Conservation (phyloP, 208 protist species). For the Leishmania major region DNA sequence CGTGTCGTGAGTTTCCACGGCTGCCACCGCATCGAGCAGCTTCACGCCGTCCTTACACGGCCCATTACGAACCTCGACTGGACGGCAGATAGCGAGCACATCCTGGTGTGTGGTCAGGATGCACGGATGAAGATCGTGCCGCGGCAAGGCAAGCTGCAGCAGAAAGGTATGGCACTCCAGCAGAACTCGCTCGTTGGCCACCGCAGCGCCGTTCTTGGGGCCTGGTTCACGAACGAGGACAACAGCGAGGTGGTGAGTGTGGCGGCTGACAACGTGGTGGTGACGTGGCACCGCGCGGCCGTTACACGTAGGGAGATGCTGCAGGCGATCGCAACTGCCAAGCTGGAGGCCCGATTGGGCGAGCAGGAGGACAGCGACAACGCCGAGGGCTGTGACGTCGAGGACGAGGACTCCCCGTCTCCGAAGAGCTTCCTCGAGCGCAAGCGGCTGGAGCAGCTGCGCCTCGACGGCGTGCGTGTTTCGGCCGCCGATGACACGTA, state of each 20-base stretch:
- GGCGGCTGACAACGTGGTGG: conserved; percentile 80
- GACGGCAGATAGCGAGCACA: conserved; percentile 81
- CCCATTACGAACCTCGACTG: conserved; percentile 85
- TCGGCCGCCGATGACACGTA: conserved; percentile 71
- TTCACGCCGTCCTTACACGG: conserved; percentile 77
- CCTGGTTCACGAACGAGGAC: conserved; percentile 80
- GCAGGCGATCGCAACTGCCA: conserved; percentile 73
- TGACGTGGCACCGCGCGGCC: conserved; percentile 69
- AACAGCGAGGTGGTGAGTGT: conserved; percentile 72
- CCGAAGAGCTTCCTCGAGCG: conserved; percentile 85
- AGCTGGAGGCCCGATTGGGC: conserved; percentile 57
- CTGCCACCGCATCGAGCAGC: conserved; percentile 89
- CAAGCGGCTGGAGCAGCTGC: conserved; percentile 72
- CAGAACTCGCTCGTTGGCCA: conserved; percentile 87
- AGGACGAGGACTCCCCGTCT: conserved; percentile 45
- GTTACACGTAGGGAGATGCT: conserved; percentile 83
- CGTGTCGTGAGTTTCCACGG: conserved; percentile 86
- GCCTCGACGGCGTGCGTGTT: conserved; percentile 80
- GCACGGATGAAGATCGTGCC: conserved; percentile 91
- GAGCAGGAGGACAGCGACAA: conserved; percentile 33
- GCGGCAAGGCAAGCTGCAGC: conserved; percentile 67
- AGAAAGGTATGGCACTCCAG: conserved; percentile 78
- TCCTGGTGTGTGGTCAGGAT: conserved; percentile 88
- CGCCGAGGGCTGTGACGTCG: conserved; percentile 35
- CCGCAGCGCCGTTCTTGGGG: conserved; percentile 83